Conservation (phyloP, 495 filamentous ascomycete genomes). For the Tuber melanosporum region DNA sequence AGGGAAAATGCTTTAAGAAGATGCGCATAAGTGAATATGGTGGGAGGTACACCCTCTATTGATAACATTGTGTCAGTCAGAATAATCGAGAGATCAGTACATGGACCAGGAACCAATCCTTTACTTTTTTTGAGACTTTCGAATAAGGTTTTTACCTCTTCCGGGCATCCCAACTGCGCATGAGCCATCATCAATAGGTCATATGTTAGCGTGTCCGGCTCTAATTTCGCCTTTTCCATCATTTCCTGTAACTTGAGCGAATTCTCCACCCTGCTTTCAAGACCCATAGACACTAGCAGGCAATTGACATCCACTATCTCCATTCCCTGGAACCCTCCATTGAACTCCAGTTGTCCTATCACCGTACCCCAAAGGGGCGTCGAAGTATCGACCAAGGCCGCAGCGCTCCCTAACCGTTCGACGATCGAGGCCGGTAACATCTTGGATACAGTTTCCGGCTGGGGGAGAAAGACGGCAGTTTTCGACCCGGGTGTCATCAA, state of each 20-base stretch:
- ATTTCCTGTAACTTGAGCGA: slow-evolving; percentile 27
- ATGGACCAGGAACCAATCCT: background rate
- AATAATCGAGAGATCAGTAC: background rate
- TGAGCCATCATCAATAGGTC: slow-evolving; percentile 39
- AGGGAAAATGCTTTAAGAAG: slow-evolving; percentile 38
- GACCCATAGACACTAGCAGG: slow-evolving; percentile 21
- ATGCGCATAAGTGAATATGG: slow-evolving; percentile 36
- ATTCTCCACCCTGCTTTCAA: slow-evolving; percentile 25
- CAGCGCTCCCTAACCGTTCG: slow-evolving; percentile 16
- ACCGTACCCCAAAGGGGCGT: slow-evolving; percentile 23
- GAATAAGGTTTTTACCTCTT: slow-evolving; percentile 34
- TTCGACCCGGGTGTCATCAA: slow-evolving; percentile 33
- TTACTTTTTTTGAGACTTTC: slow-evolving; percentile 31
- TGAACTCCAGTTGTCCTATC: slow-evolving; percentile 20
- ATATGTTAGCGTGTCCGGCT: slow-evolving; percentile 33
- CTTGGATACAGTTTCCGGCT: slow-evolving; percentile 22
- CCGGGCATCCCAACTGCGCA: slow-evolving; percentile 17
- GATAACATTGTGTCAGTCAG: slow-evolving; percentile 14
- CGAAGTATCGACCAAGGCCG: slow-evolving; percentile 15
- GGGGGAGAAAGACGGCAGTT: slow-evolving; percentile 29
- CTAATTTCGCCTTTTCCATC: slow-evolving; percentile 22
- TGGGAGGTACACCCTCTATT: slow-evolving; percentile 32
- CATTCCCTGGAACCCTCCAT: slow-evolving; percentile 34
- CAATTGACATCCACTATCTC: slow-evolving; percentile 29
- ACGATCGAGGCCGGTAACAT: slow-evolving; percentile 18